Evolutionary conservation across 2,329 filamentous ascomycete genomes (phyloP).

Genomic region (Penicillium frequentans): DNA sequence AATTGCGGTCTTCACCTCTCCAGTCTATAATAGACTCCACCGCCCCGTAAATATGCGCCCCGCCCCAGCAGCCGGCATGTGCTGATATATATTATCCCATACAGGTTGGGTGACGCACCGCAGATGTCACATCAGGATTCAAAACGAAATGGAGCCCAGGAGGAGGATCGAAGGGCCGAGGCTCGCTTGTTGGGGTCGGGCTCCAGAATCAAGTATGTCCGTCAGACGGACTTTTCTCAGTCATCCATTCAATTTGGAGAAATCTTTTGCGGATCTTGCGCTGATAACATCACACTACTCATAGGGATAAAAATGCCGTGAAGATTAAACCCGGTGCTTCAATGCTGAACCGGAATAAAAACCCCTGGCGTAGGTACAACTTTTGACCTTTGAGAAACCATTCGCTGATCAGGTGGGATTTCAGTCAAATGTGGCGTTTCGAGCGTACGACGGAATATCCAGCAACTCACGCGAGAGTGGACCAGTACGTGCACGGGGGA

Average conservation of each 20-base stretch:
- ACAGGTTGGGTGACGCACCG: constrained; percentile 12
- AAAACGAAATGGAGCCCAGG: constrained; percentile 7
- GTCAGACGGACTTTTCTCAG: neutral
- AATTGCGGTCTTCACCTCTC: constrained; percentile 10
- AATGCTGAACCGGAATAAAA: constrained; percentile 17
- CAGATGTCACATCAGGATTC: constrained; percentile 18
- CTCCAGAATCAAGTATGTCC: constrained; percentile 12
- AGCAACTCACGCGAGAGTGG: constrained; percentile 30
- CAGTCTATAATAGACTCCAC: constrained; percentile 9
- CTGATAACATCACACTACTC: neutral
- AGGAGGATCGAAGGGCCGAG: constrained; percentile 16
- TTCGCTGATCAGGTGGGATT: neutral
- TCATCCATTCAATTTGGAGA: neutral
- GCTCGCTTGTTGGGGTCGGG: constrained; percentile 17
- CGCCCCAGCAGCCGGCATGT: constrained; percentile 3
- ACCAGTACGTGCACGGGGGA: constrained; percentile 31
- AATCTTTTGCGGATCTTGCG: neutral
- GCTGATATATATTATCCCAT: constrained; percentile 7
- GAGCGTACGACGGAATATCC: constrained; percentile 27
- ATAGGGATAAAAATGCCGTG: constrained; percentile 21
- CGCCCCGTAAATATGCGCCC: constrained; percentile 16
- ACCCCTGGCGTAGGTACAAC: constrained; percentile 20
- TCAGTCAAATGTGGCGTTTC: constrained; percentile 20
- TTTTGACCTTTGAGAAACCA: neutral
- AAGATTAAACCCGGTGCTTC: constrained; percentile 30